phyloP scores from a whole-genome alignment of 768 basidiomycete species.

The Boletellus ananiceps region DNA sequence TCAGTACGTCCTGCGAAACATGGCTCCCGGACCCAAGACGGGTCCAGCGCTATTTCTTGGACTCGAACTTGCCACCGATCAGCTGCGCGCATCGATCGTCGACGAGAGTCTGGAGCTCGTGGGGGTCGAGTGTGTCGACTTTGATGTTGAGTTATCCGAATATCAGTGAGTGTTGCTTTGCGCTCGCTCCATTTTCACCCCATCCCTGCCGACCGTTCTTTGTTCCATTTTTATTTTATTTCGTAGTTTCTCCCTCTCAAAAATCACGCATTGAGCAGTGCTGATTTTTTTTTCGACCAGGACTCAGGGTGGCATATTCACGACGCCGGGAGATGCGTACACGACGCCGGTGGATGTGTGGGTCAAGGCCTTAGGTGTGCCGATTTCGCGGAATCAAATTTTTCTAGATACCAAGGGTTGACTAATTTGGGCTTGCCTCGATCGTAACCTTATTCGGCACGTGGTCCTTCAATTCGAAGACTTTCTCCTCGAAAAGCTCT shows the following conservation, averaged over 20 bases:
- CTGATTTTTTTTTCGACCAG: constrained; percentile 36
- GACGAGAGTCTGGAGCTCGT: constrained; percentile 80
- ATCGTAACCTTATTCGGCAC: constrained; percentile 31
- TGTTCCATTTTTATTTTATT: too few relatives aligned
- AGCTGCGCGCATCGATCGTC: constrained; percentile 76
- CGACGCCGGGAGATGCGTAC: constrained; percentile 80
- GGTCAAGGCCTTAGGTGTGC: constrained; percentile 75
- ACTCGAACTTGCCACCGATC: constrained; percentile 81
- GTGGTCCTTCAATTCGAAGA: constrained; percentile 42
- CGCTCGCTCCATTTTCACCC: background rate
- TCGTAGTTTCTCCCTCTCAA: background rate
- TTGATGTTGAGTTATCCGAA: constrained; percentile 74
- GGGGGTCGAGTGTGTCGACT: constrained; percentile 78
- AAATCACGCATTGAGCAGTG: constrained; percentile 12
- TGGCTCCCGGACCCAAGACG: constrained; percentile 37
- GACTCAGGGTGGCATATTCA: constrained; percentile 84
- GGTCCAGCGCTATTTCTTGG: constrained; percentile 70
- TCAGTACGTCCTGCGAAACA: constrained; percentile 12
- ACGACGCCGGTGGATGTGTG: constrained; percentile 90
- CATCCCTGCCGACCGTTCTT: background rate
- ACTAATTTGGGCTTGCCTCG: constrained; percentile 36
- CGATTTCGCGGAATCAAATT: constrained; percentile 54
- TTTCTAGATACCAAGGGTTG: constrained; percentile 36
- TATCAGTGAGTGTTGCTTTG: constrained; percentile 59
- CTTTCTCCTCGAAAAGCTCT: constrained; percentile 68